These are phyloP conservation scores for Geranium incanum DNA, from an alignment of 441 rosid species.

Conservation along the genomic window DNA sequence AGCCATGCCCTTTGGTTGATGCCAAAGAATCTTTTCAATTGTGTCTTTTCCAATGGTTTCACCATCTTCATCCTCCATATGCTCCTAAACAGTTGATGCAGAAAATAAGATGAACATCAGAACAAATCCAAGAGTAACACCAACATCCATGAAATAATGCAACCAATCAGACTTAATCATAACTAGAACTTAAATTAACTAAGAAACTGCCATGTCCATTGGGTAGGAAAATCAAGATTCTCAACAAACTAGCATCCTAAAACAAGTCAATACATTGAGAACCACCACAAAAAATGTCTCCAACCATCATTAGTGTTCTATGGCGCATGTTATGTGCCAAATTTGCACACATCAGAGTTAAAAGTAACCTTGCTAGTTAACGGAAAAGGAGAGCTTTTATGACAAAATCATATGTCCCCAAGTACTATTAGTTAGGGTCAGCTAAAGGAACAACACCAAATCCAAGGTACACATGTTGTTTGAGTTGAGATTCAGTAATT, in stretches of 20 bases:
- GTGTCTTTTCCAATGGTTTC: slow-evolving; percentile 85
- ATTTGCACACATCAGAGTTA: background rate
- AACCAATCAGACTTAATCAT: background rate
- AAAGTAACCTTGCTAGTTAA: background rate
- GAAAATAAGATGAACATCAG: background rate
- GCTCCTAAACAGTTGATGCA: slow-evolving; percentile 49
- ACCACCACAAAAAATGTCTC: background rate
- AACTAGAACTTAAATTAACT: background rate
- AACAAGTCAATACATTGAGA: background rate
- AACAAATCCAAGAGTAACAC: slow-evolving; percentile 1
- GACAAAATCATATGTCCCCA: background rate
- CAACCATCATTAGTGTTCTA: background rate
- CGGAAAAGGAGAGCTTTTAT: no score
- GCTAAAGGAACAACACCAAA: background rate
- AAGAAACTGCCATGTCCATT: background rate
- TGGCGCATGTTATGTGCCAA: background rate
- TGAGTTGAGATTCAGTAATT: background rate
- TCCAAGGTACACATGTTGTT: background rate
- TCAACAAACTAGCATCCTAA: background rate
- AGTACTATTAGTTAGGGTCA: background rate
- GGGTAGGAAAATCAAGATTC: background rate
- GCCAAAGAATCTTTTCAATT: slow-evolving; percentile 95
- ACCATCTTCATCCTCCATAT: slow-evolving; percentile 86
- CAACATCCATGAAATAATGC: background rate
- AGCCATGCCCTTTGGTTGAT: slow-evolving; percentile 81